Conservation (phyloP, 345 rosid genomes). For the Eucalyptus guilfoylei region DNA sequence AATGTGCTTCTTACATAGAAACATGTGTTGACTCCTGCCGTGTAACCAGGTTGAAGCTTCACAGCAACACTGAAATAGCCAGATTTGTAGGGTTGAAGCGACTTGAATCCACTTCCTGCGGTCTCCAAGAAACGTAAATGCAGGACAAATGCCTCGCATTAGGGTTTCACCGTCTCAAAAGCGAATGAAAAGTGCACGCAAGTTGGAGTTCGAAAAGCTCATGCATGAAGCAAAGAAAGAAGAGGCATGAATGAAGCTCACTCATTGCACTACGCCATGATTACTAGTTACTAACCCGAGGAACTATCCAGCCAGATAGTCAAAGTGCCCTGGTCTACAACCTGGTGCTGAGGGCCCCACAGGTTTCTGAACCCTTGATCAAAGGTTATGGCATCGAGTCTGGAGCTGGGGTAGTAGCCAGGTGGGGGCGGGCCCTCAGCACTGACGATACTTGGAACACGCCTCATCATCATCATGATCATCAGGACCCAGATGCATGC, state of each 20-base stretch:
- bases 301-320: conserved; percentile 70
- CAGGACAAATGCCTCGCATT: not conserved
- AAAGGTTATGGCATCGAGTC: conserved; percentile 27
- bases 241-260: not conserved
- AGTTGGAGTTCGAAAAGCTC: not conserved
- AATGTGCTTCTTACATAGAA: conserved; percentile 39
- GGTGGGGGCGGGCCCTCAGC: conserved; percentile 68
- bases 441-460: not conserved
- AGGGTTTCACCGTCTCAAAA: not conserved
- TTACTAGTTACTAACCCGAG: conserved; percentile 29
- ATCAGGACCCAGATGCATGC: conserved; percentile 11
- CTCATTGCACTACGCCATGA: not conserved
- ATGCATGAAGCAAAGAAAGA: not conserved
- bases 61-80: conserved; percentile 78
- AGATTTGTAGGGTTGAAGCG: conserved; percentile 38
- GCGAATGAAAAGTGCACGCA: not conserved
- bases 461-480: not conserved
- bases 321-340: conserved; percentile 36
- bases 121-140: not conserved
- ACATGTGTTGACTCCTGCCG: conserved; percentile 87
- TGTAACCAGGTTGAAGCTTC: conserved; percentile 83
- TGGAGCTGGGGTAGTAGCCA: conserved; percentile 69
- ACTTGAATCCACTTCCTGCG: conserved; percentile 90
- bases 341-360: conserved; percentile 92
- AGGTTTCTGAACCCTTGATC: conserved; percentile 37